phyloP scores from a whole-genome alignment of 2,329 filamentous ascomycete species.

The Penicillium aurantiogriseum region DNA sequence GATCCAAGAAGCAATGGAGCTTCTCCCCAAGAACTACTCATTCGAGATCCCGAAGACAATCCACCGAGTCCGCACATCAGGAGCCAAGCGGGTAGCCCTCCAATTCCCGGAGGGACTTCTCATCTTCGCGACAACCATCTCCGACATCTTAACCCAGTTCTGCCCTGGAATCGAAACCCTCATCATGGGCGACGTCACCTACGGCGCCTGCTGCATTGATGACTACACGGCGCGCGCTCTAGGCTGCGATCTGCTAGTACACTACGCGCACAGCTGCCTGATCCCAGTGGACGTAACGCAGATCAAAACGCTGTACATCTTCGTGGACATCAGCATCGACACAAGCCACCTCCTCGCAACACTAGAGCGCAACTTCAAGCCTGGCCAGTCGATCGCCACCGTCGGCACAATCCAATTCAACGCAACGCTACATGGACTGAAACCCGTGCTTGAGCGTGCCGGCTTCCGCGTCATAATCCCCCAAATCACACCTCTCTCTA shows the following conservation, averaged over 20 bases:
- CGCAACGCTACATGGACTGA: conserved; percentile 85
- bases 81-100: conserved; percentile 80
- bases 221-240: conserved; percentile 94
- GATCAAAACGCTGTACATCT: conserved; percentile 96
- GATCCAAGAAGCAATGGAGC: conserved; percentile 80
- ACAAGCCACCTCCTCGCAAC: conserved; percentile 81
- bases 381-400: conserved; percentile 83
- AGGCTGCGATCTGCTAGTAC: conserved; percentile 89
- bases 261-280: conserved; percentile 95
- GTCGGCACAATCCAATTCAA: conserved; percentile 99
- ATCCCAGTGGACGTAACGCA: conserved; percentile 95
- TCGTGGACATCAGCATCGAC: conserved; percentile 97
- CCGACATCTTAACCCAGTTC: conserved; percentile 92
- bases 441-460: conserved; percentile 71
- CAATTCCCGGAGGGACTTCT: conserved; percentile 96
- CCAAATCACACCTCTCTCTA: conserved; percentile 87
- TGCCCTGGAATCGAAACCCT: conserved; percentile 87
- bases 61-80: conserved; percentile 79
- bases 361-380: conserved; percentile 80
- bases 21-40: conserved; percentile 93
- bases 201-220: conserved; percentile 97
- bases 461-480: conserved; percentile 85
- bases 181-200: conserved; percentile 99
- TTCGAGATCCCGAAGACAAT: conserved; percentile 99
- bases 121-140: conserved; percentile 94